Conservation (phyloP, 768 basidiomycete genomes). For the Goffeauzyma gilvescens region DNA sequence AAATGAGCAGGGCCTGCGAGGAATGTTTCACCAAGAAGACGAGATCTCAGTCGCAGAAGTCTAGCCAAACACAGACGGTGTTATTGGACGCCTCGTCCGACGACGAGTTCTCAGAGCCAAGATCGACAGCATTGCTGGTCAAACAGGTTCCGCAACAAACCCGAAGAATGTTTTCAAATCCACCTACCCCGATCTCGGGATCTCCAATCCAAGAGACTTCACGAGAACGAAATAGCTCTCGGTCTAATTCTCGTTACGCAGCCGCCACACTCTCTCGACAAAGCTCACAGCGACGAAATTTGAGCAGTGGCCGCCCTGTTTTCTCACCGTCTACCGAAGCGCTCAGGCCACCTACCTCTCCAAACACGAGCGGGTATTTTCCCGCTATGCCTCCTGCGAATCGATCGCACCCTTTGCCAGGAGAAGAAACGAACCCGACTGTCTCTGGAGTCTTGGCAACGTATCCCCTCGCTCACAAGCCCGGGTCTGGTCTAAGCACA, state of each 20-base stretch:
- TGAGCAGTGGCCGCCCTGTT: background rate
- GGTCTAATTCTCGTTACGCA: background rate
- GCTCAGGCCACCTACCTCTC: background rate
- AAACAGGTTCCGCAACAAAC: too few species aligned
- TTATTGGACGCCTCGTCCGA: background rate
- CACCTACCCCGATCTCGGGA: constrained; percentile 2
- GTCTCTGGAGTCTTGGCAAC: constrained; percentile 5
- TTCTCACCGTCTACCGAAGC: constrained; percentile 9
- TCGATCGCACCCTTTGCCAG: constrained; percentile 4
- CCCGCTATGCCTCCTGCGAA: constrained; percentile 8
- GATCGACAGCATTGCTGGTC: background rate
- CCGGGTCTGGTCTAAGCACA: too few species aligned
- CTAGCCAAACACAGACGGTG: background rate
- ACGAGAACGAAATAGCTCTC: constrained; percentile 2
- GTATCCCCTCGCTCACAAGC: constrained; percentile 9
- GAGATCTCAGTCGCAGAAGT: too few species aligned
- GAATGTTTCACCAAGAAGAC: too few species aligned
- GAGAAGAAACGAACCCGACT: constrained; percentile 8
- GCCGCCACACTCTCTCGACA: background rate
- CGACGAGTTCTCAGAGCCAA: background rate
- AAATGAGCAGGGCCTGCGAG: background rate
- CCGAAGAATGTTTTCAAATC: constrained; percentile 8
- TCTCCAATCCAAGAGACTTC: too few species aligned
- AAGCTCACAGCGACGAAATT: background rate
- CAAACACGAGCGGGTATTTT: constrained; percentile 3